phyloP scores from a whole-genome alignment of 208 protist genomes.

The Novymonas esmeraldas region DNA sequence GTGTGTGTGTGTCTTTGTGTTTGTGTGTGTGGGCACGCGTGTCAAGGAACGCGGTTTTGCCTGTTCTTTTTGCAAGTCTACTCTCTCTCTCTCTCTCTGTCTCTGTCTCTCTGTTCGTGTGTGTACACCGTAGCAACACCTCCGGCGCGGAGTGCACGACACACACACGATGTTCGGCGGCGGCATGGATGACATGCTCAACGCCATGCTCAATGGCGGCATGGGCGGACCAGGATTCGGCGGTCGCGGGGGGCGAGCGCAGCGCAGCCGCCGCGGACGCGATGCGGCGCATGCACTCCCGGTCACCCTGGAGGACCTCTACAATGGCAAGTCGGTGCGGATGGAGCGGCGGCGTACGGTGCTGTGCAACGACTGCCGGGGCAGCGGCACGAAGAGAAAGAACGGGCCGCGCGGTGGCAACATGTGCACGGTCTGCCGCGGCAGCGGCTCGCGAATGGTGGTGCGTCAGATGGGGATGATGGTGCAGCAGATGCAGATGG shows the following conservation, averaged over 20 bases:
- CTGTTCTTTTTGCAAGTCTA: neutral
- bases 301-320: constrained; percentile 79
- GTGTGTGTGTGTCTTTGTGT: neutral
- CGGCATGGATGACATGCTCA: constrained; percentile 72
- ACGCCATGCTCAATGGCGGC: constrained; percentile 68
- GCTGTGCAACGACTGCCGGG: constrained; percentile 70
- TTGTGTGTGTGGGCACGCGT: neutral
- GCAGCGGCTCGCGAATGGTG: constrained; percentile 85
- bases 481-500: constrained; percentile 91
- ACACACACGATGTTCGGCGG: constrained; percentile 43
- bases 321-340: constrained; percentile 72
- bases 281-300: constrained; percentile 41
- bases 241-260: constrained; percentile 11
- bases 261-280: constrained; percentile 27
- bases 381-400: constrained; percentile 53
- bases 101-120: neutral
- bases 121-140: neutral
- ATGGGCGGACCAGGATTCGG: neutral
- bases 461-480: constrained; percentile 96
- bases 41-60: neutral
- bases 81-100: neutral
- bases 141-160: too few relatives aligned
- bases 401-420: constrained; percentile 2
- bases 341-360: constrained; percentile 42
- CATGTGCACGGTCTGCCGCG: constrained; percentile 89